Conservation (phyloP, 371 early-diverging fungal species). For the Rhizopus delemar region DNA sequence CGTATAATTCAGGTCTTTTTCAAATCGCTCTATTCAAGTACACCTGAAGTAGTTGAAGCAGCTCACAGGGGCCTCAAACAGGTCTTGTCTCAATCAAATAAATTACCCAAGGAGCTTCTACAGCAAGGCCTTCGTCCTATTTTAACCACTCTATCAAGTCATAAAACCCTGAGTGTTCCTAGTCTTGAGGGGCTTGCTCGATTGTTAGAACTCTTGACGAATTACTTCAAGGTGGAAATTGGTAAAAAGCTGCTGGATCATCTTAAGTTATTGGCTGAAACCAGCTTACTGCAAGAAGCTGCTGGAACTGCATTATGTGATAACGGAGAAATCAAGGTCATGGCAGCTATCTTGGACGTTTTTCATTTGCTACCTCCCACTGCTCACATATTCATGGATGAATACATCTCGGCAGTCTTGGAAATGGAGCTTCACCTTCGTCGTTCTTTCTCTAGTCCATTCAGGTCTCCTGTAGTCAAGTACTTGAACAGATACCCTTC, state of each 20-base stretch:
- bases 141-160: constrained; percentile 90
- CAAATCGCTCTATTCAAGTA: constrained; percentile 92
- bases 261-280: constrained; percentile 89
- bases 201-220: constrained; percentile 88
- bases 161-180: constrained; percentile 88
- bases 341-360: constrained; percentile 91
- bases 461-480: constrained; percentile 85
- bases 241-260: constrained; percentile 97
- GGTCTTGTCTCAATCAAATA: constrained; percentile 83
- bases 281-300: constrained; percentile 76
- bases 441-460: constrained; percentile 88
- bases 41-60: constrained; percentile 91
- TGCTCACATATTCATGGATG: constrained; percentile 90
- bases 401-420: constrained; percentile 81
- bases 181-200: constrained; percentile 93
- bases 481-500: constrained; percentile 86
- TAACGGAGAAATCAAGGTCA: constrained; percentile 87
- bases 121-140: constrained; percentile 96
- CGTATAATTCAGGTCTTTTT: constrained; percentile 97
- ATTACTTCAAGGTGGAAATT: constrained; percentile 98
- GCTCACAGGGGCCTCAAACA: constrained; percentile 92
- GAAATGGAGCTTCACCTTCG: constrained; percentile 82
- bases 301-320: constrained; percentile 84
- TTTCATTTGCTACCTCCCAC: constrained; percentile 91
- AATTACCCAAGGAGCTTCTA: constrained; percentile 94